Evolutionary conservation across 1,139 yeast genomes (phyloP), one percentile per base, ranked within the genome.

Genomic region (Kurtzmaniella quercitrusa): DNA sequence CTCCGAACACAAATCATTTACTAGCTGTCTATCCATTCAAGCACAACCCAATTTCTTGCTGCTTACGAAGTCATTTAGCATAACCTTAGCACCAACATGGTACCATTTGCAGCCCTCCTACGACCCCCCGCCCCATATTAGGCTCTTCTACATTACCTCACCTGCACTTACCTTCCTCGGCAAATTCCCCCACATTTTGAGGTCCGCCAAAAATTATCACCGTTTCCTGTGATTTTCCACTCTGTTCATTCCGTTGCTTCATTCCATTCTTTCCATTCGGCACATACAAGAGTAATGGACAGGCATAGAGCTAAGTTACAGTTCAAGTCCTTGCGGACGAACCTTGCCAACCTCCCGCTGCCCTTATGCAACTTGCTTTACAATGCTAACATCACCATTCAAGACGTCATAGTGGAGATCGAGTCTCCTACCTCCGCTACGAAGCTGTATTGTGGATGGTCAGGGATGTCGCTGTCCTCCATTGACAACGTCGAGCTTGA

Each of bases 371-470:
- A 70, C 31, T 60, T 75, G 38, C 64, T 84, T 27, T 75, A 73
- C 56, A 69, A 72, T 45, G 79, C 84, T 6, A 74, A 77, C 50
- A 75, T 82, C 44, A 67, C 63, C 37, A 76, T 81, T 7, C 91
- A 84, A 54, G 77, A 79, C 56, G 82, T 84, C 15, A 75, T 84
- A 8, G 63, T 85, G 7, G 86, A 70, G 55, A 43, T 68, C 38
- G 59, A 66, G 47, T 58, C 48, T 39, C 55, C 9, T 54, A 14
- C 24, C 9, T 21, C 27, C 11, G n/a, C 59, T 14, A 53, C 48
- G 17, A 63, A 57, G 46, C 69, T 61, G 8, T 83, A 77, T 52
- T 74, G 80, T n/a, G 95, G 95, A 0, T 89, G 96, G 96, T 77
- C 88, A 25, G 95, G 95, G n/a, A 73, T 74, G 75, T 66, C 73